Percentiles rank a stretch among this genome's conserved stretches.
These are phyloP conservation scores for Oryza meridionalis DNA, from an alignment of 176 grass and related monocot species.

Conservation along the genomic window DNA sequence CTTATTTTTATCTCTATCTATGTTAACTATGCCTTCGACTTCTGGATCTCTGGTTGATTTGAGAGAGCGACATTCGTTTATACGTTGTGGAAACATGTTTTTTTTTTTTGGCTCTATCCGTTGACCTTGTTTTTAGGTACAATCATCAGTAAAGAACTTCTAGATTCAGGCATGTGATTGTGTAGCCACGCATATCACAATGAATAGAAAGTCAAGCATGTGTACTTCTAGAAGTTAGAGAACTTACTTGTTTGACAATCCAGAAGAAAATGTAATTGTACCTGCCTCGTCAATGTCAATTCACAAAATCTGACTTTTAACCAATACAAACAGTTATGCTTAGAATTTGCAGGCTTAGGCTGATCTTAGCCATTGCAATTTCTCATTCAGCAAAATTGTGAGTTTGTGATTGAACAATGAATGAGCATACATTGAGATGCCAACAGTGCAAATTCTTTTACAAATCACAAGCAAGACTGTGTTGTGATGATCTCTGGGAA, in stretches of 20 bases:
- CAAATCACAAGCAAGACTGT: constrained; percentile 23
- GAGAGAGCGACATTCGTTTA: background rate
- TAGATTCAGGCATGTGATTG: constrained; percentile 29
- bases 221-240: constrained; percentile 40
- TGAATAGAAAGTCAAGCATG: constrained; percentile 36
- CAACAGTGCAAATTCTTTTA: constrained; percentile 8
- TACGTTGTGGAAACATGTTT: background rate
- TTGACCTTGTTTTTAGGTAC: background rate
- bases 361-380: background rate
- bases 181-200: background rate
- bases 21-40: background rate
- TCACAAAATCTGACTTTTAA: background rate
- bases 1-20: background rate
- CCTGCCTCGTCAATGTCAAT: background rate
- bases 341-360: background rate
- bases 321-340: background rate
- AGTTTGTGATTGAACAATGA: constrained; percentile 1
- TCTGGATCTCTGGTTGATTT: background rate
- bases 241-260: constrained; percentile 12
- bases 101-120: background rate
- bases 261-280: constrained; percentile 25
- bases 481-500: background rate
- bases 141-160: background rate
- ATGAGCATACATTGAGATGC: background rate
- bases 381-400: background rate